These are phyloP conservation scores for Fusarium longipes DNA, from an alignment of 2,329 filamentous ascomycete genomes.

Conservation along the genomic window DNA sequence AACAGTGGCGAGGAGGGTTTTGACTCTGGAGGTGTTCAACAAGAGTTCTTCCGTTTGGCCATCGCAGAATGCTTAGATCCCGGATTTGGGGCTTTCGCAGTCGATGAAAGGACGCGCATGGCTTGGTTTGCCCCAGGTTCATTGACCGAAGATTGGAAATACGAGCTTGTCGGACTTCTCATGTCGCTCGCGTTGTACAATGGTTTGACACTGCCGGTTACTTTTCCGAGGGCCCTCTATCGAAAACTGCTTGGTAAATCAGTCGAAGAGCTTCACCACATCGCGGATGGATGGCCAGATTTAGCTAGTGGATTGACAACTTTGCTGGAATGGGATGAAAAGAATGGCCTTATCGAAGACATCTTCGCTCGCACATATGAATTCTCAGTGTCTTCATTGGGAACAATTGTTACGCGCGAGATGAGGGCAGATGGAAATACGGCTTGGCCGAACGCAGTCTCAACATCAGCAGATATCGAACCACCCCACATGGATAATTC, in stretches of 20 bases:
- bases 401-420: conserved; percentile 65
- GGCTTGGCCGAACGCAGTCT: conserved; percentile 66
- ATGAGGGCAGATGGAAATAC: conserved; percentile 59
- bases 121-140: conserved; percentile 90
- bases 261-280: conserved; percentile 77
- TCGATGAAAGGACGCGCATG: conserved; percentile 80
- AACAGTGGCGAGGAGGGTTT: conserved; percentile 87
- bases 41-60: conserved; percentile 92
- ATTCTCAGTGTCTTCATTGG: conserved; percentile 75
- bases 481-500: conserved; percentile 49
- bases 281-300: conserved; percentile 88
- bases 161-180: conserved; percentile 87
- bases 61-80: conserved; percentile 84
- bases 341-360: conserved; percentile 80
- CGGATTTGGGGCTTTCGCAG: conserved; percentile 81
- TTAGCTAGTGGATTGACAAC: conserved; percentile 78
- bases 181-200: conserved; percentile 93
- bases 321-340: conserved; percentile 80
- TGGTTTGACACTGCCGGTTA: conserved; percentile 88
- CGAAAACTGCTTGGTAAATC: conserved; percentile 78
- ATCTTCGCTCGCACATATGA: conserved; percentile 87
- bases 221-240: conserved; percentile 88
- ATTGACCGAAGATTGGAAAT: conserved; percentile 87
- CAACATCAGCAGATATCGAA: conserved; percentile 34
- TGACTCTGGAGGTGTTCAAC: conserved; percentile 94